These are phyloP conservation scores for Lepidium africanum DNA, from an alignment of 345 rosid species.

Conservation along the genomic window DNA sequence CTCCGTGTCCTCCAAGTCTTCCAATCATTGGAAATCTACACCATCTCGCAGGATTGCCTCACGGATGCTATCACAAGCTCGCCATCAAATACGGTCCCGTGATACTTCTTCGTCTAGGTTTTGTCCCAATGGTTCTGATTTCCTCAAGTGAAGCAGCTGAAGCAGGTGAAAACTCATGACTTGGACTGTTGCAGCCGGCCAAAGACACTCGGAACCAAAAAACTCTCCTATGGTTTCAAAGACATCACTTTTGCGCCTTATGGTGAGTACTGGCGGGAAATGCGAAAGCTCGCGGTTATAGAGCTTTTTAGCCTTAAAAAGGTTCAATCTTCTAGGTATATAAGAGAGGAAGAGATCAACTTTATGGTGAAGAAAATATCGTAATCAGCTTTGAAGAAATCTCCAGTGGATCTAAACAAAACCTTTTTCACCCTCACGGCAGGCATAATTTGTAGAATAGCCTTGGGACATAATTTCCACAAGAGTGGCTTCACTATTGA, in stretches of 20 bases:
- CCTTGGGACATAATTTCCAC: slow-evolving; percentile 35
- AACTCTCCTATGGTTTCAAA: slow-evolving; percentile 28
- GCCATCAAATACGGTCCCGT: slow-evolving; percentile 41
- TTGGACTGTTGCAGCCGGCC: slow-evolving; percentile 35
- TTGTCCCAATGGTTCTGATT: slow-evolving; percentile 13
- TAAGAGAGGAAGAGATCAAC: slow-evolving; percentile 36
- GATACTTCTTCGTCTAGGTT: slow-evolving; percentile 29
- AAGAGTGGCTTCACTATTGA: slow-evolving; percentile 9
- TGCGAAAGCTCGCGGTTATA: slow-evolving; percentile 22
- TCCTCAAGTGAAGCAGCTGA: slow-evolving; percentile 35
- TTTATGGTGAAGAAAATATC: slow-evolving; percentile 16
- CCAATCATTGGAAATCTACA: slow-evolving; percentile 8
- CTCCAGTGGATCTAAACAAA: slow-evolving; percentile 25
- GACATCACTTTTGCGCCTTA: slow-evolving; percentile 38
- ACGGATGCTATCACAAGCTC: slow-evolving; percentile 26
- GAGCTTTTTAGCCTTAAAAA: slow-evolving; percentile 36
- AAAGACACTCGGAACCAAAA: background rate
- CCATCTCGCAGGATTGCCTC: background rate
- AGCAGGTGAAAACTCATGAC: slow-evolving; percentile 33
- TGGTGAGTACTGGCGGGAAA: slow-evolving; percentile 32
- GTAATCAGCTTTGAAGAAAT: background rate
- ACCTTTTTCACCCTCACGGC: slow-evolving; percentile 15
- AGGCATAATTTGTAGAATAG: slow-evolving; percentile 29
- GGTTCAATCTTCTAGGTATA: slow-evolving; percentile 22
- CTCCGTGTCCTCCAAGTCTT: background rate